Evolutionary conservation across 352 stramenopile species (phyloP), one percentile per base, ranked within the genome.

Genomic region (Thalassiosira livingstoniorum): DNA sequence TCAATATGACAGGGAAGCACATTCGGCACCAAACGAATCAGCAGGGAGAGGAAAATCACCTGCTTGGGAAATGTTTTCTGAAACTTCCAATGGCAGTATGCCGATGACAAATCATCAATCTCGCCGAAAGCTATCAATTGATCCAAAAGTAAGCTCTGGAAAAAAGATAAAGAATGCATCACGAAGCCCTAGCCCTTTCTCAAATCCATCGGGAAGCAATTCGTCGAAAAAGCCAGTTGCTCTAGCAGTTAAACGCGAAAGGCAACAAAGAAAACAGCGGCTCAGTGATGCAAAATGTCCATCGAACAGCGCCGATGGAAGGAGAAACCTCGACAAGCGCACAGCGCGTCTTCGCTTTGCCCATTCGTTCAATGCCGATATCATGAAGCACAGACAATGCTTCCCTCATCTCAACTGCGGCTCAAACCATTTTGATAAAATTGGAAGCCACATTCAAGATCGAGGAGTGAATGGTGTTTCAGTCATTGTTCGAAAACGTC

Each of bases 401-500:
- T 42, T 67, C 54, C 21, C 83, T 21, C 71, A 82, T 62, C 65
- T 87, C 51, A 89, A 89, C 55, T 77, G 75, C 64, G 80, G 67
- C 43, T 65, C 72, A 7, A 87, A 87, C 45, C 78, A 87, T 42
- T 65, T 57, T 23, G 74, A 88, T 21, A 84, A 84, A 71, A n/a
- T 54, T 31, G 72, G 61, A 61, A 83, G 47, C 53, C 47, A 75
- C 37, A 82, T 78, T 32, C 69, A 82, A 65, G 74, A 87, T 58
- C 68, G 69, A 10, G 64, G 62, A 21, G 75, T 83, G 31, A 94
- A 88, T 71, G 86, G 92, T 63, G 85, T 96, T 34, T 96, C 95
- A 72, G 93, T 97, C 64, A 96, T 92, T 68, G 89, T 98, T 66
- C 93, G 95, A 58, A 97, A 97, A 78, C 93, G 95, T 51, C 95